Percentiles rank a stretch among this genome's conserved stretches.
Evolutionary conservation across 2,329 filamentous ascomycete genomes (phyloP).

Genomic region (Alternaria brassicae): DNA sequence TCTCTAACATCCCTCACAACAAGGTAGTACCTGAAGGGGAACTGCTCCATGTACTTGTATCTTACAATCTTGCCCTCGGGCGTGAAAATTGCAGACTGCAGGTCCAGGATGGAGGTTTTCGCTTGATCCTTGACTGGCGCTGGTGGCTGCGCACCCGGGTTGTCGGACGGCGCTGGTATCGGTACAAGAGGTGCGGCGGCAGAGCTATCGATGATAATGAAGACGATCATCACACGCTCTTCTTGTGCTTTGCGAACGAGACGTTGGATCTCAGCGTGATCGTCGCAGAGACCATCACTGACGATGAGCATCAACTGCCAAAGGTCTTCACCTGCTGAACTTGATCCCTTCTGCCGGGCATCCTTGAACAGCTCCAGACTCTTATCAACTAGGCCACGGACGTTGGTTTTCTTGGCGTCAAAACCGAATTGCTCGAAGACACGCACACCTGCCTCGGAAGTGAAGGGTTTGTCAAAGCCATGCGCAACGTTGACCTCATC

Average conservation of each 20-base stretch:
- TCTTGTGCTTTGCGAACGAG: constrained; percentile 88
- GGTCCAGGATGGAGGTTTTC: constrained; percentile 78
- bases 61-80: constrained; percentile 75
- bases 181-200: constrained; percentile 21
- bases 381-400: constrained; percentile 76
- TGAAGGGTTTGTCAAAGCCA: constrained; percentile 82
- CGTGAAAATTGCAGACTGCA: constrained; percentile 86
- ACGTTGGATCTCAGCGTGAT: constrained; percentile 82
- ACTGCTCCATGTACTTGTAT: constrained; percentile 90
- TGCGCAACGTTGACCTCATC: constrained; percentile 84
- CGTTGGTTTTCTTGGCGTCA: constrained; percentile 83
- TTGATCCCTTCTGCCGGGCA: constrained; percentile 68
- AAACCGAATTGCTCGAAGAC: constrained; percentile 88
- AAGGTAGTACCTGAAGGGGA: constrained; percentile 96
- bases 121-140: constrained; percentile 52
- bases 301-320: constrained; percentile 96
- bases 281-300: constrained; percentile 90
- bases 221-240: constrained; percentile 96
- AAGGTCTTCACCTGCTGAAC: constrained; percentile 67
- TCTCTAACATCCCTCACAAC: constrained; percentile 93
- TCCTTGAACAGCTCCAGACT: constrained; percentile 83
- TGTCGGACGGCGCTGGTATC: constrained; percentile 3
- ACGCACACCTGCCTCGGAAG: constrained; percentile 79
- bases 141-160: constrained; percentile 13
- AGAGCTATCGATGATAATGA: constrained; percentile 85